Evolutionary conservation across 352 stramenopile species (phyloP), one percentile per base, ranked within the genome.

Genomic region (Pythium phragmiticola): DNA sequence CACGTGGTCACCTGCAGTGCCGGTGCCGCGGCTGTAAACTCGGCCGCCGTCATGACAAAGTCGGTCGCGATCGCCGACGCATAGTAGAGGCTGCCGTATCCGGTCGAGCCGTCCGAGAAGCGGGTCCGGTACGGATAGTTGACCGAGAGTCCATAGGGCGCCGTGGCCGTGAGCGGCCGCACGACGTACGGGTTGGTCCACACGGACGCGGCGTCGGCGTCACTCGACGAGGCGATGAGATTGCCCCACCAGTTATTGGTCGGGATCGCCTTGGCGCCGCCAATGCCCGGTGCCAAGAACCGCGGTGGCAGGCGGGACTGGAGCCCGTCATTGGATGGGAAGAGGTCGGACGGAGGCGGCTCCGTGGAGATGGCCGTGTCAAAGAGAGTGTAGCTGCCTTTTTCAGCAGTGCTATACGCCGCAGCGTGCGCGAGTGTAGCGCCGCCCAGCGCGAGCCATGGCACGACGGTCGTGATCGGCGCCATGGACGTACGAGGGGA

Each of bases 241-340:
- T 94, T 94, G n/a, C 76, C 82, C 84, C 84, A 94, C 84, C 84
- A 94, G 1, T 63, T 69, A 36, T 94, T 94, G 36, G 84, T 94
- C 28, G 84, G 84, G 45, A 94, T 88, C 0, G 82, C 72, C 19
- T 66, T 60, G 14, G 65, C 73, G n/a, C 60, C 62, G 11, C 73
- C 57, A 6, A 76, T 63, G 50, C 86, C 70, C 39, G 39, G 39
- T 46, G 39, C 73, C 23, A 88, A n/a, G 68, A 77, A 88, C n/a
- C 78, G 78, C 48, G 78, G 78, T 7, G 80, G 77, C 36, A 83
- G 49, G 50, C 84, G 68, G 19, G 60, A 70, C 14, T 39, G 4
- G 36, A 76, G 69, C 9, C 61, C 60, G 33, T 77, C 39, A 6
- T 50, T 76, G 49, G 63, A 60, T 16, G 62, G 52, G 59, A 73